Evolutionary conservation across 2,329 filamentous ascomycete species (phyloP), one percentile per base, ranked within the genome.

Genomic region (Cladorrhinum sp.): DNA sequence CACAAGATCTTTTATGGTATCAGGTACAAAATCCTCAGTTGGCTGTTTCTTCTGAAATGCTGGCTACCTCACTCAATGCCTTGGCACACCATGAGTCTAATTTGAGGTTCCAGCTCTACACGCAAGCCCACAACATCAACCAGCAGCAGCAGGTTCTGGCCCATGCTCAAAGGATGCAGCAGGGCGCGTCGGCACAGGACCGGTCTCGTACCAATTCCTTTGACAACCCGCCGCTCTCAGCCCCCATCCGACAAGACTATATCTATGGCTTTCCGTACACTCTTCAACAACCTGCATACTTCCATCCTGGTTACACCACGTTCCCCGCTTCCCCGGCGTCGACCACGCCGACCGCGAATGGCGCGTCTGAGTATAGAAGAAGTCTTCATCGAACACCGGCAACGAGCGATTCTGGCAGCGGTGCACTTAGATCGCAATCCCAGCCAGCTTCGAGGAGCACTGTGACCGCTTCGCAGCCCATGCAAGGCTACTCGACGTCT

Each of bases 371-470:
- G 62, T 82, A 82, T 66, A 79, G 85, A 64, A 79, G 85, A 56
- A 80, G 82, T 52, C 73, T 85, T 58, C 84, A 87, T 65, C 77
- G 85, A 67, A 81, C 83, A 1, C 75, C 77, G 9, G 73, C 77
- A 23, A 75, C 79, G 16, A 81, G 78, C 23, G 84, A 86, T 36
- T 73, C 79, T 56, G 77, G 83, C 24, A 82, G 77, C 59, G 83
- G 84, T 66, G 77, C 83, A n/a, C 71, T 86, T 63, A 80, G 86
- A 64, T 88, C 86, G 24, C 86, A 88, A 69, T 88, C 86, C n/a
- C 86, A 88, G 69, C 86, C 86, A 23, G 85, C 85, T 2, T 81
- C 83, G 33, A 77, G 83, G 30, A 70, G 69, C 2, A 69, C 76
- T 2, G 71, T 75, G 66, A 62, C 65, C 67, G 73, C 52, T 64